Evolutionary conservation across 768 basidiomycete species (phyloP).

Genomic region (Russula sp.): DNA sequence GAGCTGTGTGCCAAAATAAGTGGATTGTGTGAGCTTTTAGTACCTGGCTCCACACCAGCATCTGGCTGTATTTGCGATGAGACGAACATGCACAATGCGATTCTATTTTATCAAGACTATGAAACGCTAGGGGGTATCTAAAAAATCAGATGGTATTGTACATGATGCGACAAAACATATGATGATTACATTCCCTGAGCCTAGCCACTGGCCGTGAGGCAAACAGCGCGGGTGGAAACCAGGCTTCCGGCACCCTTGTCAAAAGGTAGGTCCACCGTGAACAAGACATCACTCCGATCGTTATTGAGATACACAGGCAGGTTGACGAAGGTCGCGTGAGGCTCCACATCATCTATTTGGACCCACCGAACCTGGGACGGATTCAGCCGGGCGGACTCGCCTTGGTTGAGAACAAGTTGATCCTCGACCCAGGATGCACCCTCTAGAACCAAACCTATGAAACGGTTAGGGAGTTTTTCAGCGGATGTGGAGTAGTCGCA

Average conservation of each 20-base stretch:
- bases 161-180: neutral
- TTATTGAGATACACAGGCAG: slow-evolving; percentile 90
- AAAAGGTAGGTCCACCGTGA: slow-evolving; percentile 81
- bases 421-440: slow-evolving; percentile 73
- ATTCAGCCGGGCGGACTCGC: slow-evolving; percentile 67
- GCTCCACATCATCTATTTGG: slow-evolving; percentile 43
- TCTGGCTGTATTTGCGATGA: neutral
- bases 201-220: slow-evolving; percentile 57
- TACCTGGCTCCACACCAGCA: no score
- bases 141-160: neutral
- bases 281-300: slow-evolving; percentile 83
- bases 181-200: neutral
- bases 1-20: neutral
- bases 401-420: slow-evolving; percentile 74
- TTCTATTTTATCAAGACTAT: neutral
- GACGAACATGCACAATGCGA: neutral
- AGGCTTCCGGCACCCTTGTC: slow-evolving; percentile 56
- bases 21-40: neutral
- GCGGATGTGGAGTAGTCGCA: slow-evolving; percentile 26
- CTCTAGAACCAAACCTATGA: slow-evolving; percentile 73
- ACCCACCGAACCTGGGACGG: slow-evolving; percentile 88
- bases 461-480: slow-evolving; percentile 13
- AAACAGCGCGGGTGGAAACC: slow-evolving; percentile 84
- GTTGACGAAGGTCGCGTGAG: slow-evolving; percentile 47
- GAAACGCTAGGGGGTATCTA: slow-evolving; percentile 1